Percentiles rank a stretch among this genome's conserved stretches.
These are phyloP conservation scores for Dimocarpus longan DNA, from an alignment of 345 rosid species.

Conservation along the genomic window DNA sequence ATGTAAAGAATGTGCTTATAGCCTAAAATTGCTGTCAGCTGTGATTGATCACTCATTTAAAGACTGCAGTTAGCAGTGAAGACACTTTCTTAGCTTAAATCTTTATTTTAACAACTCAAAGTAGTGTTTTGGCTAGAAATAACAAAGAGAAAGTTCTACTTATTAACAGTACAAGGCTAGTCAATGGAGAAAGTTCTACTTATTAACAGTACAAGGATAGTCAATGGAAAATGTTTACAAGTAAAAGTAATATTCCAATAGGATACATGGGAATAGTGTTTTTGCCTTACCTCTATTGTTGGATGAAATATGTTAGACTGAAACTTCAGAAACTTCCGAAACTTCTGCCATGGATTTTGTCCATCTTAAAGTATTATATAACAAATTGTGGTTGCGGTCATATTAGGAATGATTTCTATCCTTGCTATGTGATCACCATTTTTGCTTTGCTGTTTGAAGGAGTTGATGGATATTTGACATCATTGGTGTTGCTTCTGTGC, in stretches of 20 bases:
- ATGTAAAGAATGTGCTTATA: conserved; percentile 7
- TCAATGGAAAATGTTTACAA: neutral
- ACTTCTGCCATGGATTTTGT: neutral
- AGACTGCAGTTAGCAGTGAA: neutral
- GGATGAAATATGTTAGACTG: neutral
- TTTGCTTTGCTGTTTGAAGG: neutral
- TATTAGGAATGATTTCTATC: neutral
- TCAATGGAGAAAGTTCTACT: neutral
- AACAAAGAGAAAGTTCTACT: neutral
- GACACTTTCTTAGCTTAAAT: conserved; percentile 11
- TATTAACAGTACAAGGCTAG: conserved; percentile 4
- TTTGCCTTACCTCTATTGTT: neutral
- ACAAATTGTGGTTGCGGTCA: neutral
- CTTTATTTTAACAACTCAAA: neutral
- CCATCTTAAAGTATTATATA: neutral
- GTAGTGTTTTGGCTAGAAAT: neutral
- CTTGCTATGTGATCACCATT: neutral
- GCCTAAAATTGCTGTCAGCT: neutral
- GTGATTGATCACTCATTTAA: conserved; percentile 2
- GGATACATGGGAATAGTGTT: neutral
- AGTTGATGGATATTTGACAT: neutral
- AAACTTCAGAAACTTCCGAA: neutral
- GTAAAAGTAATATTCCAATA: neutral
- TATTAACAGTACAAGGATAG: conserved; percentile 5
- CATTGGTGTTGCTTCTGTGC: neutral